These are phyloP conservation scores for Talaromyces nanjingensis DNA, from an alignment of 495 filamentous ascomycete species.

Conservation along the genomic window DNA sequence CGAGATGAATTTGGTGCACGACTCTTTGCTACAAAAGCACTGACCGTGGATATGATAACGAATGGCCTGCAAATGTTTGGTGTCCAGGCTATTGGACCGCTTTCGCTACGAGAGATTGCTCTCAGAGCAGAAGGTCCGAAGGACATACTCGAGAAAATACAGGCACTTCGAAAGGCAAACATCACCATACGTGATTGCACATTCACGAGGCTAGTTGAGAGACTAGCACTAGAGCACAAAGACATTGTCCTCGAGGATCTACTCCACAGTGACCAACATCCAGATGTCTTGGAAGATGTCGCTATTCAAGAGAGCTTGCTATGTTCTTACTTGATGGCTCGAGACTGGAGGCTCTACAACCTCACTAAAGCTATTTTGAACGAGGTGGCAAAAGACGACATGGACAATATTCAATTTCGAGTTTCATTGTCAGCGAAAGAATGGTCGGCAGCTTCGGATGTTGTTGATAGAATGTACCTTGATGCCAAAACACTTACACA, in stretches of 20 bases:
- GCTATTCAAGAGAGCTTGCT: slow-evolving; percentile 51
- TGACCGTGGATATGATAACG: slow-evolving; percentile 59
- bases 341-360: slow-evolving; percentile 47
- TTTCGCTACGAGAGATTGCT: slow-evolving; percentile 65
- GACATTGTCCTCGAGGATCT: slow-evolving; percentile 51
- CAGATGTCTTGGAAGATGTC: slow-evolving; percentile 62
- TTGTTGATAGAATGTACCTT: slow-evolving; percentile 30
- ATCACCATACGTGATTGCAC: slow-evolving; percentile 53
- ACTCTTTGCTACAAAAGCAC: slow-evolving; percentile 62
- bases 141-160: slow-evolving; percentile 47
- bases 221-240: slow-evolving; percentile 49
- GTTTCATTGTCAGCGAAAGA: slow-evolving; percentile 33
- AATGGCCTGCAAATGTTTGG: slow-evolving; percentile 57
- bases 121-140: slow-evolving; percentile 47
- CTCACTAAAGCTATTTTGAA: slow-evolving; percentile 44
- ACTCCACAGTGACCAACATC: slow-evolving; percentile 65
- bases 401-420: slow-evolving; percentile 38
- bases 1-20: slow-evolving; percentile 60
- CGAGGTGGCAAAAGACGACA: slow-evolving; percentile 24
- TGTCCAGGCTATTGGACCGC: slow-evolving; percentile 59
- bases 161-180: slow-evolving; percentile 45
- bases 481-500: slow-evolving; percentile 19
- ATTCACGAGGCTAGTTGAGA: slow-evolving; percentile 52
- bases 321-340: slow-evolving; percentile 36
- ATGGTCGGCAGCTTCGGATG: slow-evolving; percentile 23